Percentiles rank a stretch among this genome's conserved stretches.
These are phyloP conservation scores for Delonix regia DNA, from an alignment of 306 rosid species.

Conservation along the genomic window DNA sequence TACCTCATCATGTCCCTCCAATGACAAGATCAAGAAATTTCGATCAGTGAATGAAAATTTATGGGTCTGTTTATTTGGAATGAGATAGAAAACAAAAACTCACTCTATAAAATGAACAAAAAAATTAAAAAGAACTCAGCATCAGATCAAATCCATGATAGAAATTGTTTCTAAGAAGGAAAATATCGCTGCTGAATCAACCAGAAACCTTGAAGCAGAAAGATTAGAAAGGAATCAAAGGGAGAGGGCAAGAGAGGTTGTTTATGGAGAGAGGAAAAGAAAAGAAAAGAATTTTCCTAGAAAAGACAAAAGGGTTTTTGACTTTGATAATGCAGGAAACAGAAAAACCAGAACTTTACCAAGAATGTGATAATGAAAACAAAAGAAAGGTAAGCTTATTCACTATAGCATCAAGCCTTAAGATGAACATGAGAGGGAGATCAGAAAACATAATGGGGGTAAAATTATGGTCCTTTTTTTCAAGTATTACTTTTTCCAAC, in stretches of 20 bases:
- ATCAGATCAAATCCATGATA: not conserved
- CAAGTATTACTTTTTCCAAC: not conserved
- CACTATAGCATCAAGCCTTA: not conserved
- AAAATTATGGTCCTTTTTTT: not conserved
- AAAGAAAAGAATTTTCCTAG: not conserved
- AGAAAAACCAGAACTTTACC: not conserved
- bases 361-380: not conserved
- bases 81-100: not conserved
- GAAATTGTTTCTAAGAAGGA: not conserved
- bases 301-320: not conserved
- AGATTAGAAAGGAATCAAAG: not conserved
- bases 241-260: not conserved
- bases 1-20: constrained; percentile 35
- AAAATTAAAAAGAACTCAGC: not conserved
- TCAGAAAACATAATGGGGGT: not conserved
- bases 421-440: not conserved
- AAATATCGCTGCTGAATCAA: too few species aligned
- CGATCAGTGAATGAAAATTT: not conserved
- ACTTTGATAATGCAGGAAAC: too few species aligned
- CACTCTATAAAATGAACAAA: too few species aligned
- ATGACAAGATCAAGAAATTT: not conserved
- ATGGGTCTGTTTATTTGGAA: not conserved
- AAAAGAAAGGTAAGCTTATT: not conserved
- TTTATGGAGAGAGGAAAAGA: not conserved
- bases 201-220: too few species aligned